Conservation (phyloP, 352 stramenopile species). For the Globisporangium middletonii region DNA sequence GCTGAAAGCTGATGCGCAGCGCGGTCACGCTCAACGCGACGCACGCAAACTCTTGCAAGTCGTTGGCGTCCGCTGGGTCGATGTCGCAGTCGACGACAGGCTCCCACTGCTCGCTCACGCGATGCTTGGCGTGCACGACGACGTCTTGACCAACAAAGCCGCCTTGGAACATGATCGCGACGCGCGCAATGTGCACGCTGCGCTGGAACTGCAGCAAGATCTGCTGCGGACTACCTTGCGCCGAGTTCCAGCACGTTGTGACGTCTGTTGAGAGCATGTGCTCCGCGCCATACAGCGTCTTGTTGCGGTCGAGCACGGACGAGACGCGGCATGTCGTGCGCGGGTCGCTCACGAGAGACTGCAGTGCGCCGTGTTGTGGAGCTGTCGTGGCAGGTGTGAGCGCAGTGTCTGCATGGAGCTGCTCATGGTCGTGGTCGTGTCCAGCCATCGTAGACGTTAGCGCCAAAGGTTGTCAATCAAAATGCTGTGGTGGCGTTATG, state of each 20-base stretch:
- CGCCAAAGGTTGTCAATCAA: background rate
- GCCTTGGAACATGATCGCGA: conserved; percentile 73
- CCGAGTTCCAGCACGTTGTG: conserved; percentile 68
- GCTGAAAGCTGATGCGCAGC: conserved; percentile 42
- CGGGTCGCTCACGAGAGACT: conserved; percentile 28
- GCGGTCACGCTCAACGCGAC: conserved; percentile 21
- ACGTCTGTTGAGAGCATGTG: conserved; percentile 44
- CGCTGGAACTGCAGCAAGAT: conserved; percentile 60
- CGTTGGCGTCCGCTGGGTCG: conserved; percentile 47
- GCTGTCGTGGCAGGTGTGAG: background rate
- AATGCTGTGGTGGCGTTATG: too few relatives aligned
- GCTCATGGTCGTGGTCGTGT: too few relatives aligned
- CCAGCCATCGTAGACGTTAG: background rate
- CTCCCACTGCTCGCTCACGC: conserved; percentile 18
- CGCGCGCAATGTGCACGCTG: conserved; percentile 22
- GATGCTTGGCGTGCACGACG: conserved; percentile 24
- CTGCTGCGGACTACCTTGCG: conserved; percentile 57
- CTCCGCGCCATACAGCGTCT: conserved; percentile 44
- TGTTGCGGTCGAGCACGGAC: conserved; percentile 66
- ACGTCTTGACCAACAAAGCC: conserved; percentile 68
- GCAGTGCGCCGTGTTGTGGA: background rate
- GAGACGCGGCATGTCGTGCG: conserved; percentile 55
- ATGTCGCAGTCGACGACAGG: conserved; percentile 16
- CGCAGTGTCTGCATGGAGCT: too few relatives aligned
- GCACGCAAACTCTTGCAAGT: conserved; percentile 39